Base-by-base conservation (phyloP, 495 filamentous ascomycete genomes). In the Apodospora peruviana region DNA sequence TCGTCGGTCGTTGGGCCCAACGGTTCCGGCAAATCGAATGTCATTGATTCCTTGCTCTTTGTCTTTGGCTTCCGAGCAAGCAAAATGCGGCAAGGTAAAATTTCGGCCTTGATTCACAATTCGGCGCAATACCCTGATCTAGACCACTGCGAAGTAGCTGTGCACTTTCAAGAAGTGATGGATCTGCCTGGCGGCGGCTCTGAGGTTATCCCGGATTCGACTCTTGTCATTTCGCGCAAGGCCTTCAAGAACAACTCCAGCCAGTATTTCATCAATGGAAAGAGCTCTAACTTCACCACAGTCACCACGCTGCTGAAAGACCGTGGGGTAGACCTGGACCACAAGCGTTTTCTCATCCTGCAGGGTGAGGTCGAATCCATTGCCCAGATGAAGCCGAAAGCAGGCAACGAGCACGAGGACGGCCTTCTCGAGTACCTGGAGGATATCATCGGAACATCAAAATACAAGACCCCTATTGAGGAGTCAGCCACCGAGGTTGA, bases 51-150 rank as follows among this genome's bases (percentile, higher is more conserved):
- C 7, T 71, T 98, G 32, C 83, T 98, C 2, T 98, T 98, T 60
- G 93, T 98, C 19, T 98, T 98, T 56, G 93, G 93, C 36, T 98
- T 98, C 71, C 84, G 93, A 42, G 93, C 93, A 20, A 97, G 91
- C 74, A 98, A 98, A 71, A 98, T 98, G 93, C 78, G 93, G 59
- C 93, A 98, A 66, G 94, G 93, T 60, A 98, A 98, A 71, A 91
- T 98, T 34, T 97, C 93, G 2, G 93, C 93, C 17, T 68, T 98
- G 52, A 97, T 98, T 49, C 93, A 98, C 63, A 97, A 96, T 65
- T 96, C 91, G 27, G 90, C 90, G 2, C 78, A 84, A 32, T 82
- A 83, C 52, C 90, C 94, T 1, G 76, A 95, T 50, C 73, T 97
- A 5, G 85, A 89, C 37, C 82, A 81, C 60, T 98, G 93, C 66